These are phyloP conservation scores for Backusella psychrophila DNA, from an alignment of 192 early-diverging fungal genomes.

Conservation along the genomic window DNA sequence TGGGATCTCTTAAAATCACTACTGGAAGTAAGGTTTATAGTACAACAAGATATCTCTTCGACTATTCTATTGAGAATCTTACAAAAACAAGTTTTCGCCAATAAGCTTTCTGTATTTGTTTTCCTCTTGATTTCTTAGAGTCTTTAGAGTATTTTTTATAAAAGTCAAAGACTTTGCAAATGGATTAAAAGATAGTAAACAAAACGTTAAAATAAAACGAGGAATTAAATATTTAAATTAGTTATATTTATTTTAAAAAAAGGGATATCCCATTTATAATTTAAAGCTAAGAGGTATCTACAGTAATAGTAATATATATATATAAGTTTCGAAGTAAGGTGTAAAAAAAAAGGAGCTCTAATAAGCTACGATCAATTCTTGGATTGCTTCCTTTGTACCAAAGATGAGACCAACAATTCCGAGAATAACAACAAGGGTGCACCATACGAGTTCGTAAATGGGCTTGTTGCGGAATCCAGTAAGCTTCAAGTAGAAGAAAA, in stretches of 20 bases:
- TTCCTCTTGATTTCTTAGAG: no score
- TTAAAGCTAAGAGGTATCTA: slow-evolving; percentile 3
- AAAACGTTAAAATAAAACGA: not conserved
- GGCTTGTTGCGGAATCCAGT: slow-evolving; percentile 50
- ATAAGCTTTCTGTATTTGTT: no score
- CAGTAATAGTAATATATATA: not conserved
- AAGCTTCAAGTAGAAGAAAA: slow-evolving; percentile 74
- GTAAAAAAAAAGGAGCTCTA: not conserved
- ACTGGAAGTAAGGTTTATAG: not conserved
- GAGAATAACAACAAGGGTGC: slow-evolving; percentile 51
- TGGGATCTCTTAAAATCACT: not conserved
- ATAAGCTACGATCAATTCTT: slow-evolving; percentile 31
- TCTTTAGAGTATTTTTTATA: no score
- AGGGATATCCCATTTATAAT: not conserved
- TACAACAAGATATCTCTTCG: not conserved
- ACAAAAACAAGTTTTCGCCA: no score
- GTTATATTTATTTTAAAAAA: not conserved
- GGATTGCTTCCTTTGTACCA: slow-evolving; percentile 63
- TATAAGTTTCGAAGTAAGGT: not conserved
- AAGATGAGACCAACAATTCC: slow-evolving; percentile 62
- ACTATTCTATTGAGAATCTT: no score
- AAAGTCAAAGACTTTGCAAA: no score
- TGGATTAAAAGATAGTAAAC: no score
- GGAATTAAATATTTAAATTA: not conserved
- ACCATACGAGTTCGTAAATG: slow-evolving; percentile 46